phyloP scores from a whole-genome alignment of 106 monocot species.

The Dendrobium huoshanense region DNA sequence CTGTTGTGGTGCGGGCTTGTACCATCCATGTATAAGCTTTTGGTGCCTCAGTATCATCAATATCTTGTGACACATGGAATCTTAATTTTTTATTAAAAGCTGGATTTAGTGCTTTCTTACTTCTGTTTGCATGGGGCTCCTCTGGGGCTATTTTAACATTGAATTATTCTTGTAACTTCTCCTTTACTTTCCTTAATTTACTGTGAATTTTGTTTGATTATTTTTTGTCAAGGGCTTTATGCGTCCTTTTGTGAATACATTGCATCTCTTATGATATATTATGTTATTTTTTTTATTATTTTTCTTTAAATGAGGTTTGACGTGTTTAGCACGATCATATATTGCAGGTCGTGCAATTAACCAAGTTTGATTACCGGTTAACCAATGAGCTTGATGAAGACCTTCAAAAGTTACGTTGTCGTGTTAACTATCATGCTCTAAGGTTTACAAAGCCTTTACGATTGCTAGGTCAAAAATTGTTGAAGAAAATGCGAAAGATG shows the following conservation, averaged over 20 bases:
- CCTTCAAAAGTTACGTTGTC: conserved; percentile 81
- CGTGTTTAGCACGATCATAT: conserved; percentile 3
- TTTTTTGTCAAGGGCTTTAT: background rate
- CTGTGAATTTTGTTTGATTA: background rate
- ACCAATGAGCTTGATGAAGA: conserved; percentile 66
- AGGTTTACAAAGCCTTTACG: conserved; percentile 60
- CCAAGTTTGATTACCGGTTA: conserved; percentile 87
- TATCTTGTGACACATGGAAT: background rate
- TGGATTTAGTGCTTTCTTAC: background rate
- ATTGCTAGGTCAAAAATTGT: conserved; percentile 46
- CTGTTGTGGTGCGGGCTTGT: background rate
- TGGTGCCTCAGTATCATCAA: background rate
- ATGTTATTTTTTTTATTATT: background rate
- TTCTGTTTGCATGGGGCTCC: background rate
- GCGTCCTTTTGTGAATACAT: background rate
- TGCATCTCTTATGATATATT: background rate
- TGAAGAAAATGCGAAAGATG: conserved; percentile 60
- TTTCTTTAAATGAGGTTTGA: background rate
- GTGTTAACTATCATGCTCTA: conserved; percentile 77
- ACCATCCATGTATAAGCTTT: background rate
- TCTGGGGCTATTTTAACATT: background rate
- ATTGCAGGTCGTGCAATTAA: conserved; percentile 80
- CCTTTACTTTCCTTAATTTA: background rate
- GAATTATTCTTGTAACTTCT: background rate
- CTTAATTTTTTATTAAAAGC: background rate